Conservation (phyloP, 73 alveolate species). For the Durusdinium trenchii region DNA sequence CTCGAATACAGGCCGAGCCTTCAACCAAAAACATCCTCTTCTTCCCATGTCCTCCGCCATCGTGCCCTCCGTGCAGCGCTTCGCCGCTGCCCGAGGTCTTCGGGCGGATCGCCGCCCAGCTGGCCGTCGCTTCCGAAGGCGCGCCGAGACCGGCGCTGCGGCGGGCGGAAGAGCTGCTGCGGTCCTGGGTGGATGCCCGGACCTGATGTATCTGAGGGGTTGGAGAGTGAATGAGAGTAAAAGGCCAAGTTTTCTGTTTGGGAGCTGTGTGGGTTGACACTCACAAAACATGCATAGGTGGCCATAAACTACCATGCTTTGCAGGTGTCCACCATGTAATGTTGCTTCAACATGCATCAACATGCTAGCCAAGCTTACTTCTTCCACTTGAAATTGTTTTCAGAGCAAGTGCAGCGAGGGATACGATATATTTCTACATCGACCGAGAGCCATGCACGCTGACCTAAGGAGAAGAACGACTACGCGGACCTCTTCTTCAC, state of each 20-base stretch:
- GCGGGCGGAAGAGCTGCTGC: constrained; percentile 28
- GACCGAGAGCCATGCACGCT: neutral
- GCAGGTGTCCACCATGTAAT: neutral
- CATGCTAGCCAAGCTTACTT: neutral
- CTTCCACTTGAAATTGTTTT: neutral
- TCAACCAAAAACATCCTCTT: too few relatives aligned
- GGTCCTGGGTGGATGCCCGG: constrained; percentile 31
- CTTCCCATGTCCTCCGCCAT: too few relatives aligned
- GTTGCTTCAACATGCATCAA: neutral
- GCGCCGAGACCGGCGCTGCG: neutral
- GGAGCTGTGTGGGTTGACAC: neutral
- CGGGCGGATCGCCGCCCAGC: constrained; percentile 11
- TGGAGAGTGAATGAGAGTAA: neutral
- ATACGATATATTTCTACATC: neutral
- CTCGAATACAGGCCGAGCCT: too few relatives aligned
- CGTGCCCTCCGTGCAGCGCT: too few relatives aligned
- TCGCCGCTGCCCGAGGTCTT: neutral
- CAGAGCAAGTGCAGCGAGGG: neutral
- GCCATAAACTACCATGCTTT: neutral
- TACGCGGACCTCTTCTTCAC: constrained; percentile 56
- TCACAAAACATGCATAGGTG: neutral
- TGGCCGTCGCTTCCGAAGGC: neutral
- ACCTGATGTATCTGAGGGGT: neutral
- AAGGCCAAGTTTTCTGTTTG: neutral
- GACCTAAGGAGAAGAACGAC: constrained; percentile 40